phyloP scores from a whole-genome alignment of 495 filamentous ascomycete species.

The Penicillium pancosmium region DNA sequence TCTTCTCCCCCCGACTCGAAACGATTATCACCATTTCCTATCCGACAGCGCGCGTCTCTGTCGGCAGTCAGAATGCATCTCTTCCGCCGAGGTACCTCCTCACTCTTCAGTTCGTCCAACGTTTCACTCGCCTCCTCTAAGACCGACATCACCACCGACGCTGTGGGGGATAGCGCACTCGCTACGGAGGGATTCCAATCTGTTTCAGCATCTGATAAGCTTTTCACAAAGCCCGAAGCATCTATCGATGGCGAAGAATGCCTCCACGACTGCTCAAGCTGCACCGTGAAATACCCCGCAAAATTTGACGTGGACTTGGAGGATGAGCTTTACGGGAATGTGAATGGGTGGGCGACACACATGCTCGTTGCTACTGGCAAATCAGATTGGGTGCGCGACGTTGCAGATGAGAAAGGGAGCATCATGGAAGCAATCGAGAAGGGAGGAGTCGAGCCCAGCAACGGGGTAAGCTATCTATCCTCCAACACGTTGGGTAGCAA shows the following conservation, averaged over 20 bases:
- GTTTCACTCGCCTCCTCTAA: constrained; percentile 31
- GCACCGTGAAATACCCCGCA: constrained; percentile 75
- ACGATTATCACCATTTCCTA: neutral
- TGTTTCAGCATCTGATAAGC: constrained; percentile 36
- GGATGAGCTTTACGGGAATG: constrained; percentile 80
- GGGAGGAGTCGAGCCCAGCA: constrained; percentile 61
- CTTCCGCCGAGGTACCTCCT: constrained; percentile 38
- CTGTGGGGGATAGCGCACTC: constrained; percentile 25
- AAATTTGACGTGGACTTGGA: constrained; percentile 74
- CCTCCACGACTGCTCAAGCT: constrained; percentile 84
- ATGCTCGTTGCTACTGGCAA: constrained; percentile 92
- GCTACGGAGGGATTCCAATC: constrained; percentile 43
- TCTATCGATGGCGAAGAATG: constrained; percentile 88
- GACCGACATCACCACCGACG: constrained; percentile 29
- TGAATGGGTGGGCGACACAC: constrained; percentile 90
- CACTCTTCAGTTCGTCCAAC: constrained; percentile 39
- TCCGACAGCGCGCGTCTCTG: neutral
- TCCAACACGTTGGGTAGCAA: neutral
- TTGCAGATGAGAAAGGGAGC: constrained; percentile 88
- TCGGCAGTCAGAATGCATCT: constrained; percentile 35
- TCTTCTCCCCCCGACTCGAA: neutral
- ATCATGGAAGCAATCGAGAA: constrained; percentile 90
- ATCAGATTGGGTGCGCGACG: constrained; percentile 89
- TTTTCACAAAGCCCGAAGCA: constrained; percentile 59
- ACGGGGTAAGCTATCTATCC: constrained; percentile 63